Percentiles rank a stretch among this genome's conserved stretches.
phyloP scores from a whole-genome alignment of 2,329 filamentous ascomycete species.

The Alternaria viburni region DNA sequence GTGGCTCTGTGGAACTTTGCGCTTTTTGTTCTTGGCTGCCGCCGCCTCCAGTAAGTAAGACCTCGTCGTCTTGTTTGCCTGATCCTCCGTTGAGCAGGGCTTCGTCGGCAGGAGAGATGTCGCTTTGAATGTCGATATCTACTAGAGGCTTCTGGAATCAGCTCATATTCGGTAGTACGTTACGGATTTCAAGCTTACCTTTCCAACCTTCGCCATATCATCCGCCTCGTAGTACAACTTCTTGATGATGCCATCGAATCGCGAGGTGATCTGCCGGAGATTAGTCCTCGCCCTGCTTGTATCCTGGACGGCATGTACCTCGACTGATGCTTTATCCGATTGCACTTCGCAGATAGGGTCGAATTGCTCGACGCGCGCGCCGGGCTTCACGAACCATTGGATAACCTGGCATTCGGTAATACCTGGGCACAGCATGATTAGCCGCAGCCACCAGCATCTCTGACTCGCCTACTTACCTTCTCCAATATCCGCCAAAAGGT shows the following conservation, averaged over 20 bases:
- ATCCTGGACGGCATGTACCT: constrained; percentile 48
- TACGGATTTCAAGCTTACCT: constrained; percentile 46
- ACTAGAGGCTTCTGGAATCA: constrained; percentile 71
- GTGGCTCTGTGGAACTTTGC: background rate
- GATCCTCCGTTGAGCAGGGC: constrained; percentile 47
- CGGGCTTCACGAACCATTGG: constrained; percentile 98
- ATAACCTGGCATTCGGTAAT: constrained; percentile 99
- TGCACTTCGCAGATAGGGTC: constrained; percentile 97
- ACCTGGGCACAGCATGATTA: constrained; percentile 59
- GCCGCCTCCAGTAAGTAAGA: constrained; percentile 18
- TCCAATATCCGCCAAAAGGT: constrained; percentile 83
- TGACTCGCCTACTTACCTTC: constrained; percentile 65
- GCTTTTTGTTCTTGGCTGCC: constrained; percentile 23
- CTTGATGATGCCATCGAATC: constrained; percentile 94
- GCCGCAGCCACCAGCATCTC: background rate
- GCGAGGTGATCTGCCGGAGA: constrained; percentile 80
- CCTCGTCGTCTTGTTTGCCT: constrained; percentile 28
- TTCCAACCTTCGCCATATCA: constrained; percentile 94
- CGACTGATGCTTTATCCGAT: constrained; percentile 85
- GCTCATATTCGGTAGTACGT: background rate
- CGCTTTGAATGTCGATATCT: constrained; percentile 90
- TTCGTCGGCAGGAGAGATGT: constrained; percentile 68
- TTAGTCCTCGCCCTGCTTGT: constrained; percentile 9
- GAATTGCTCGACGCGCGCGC: constrained; percentile 95
- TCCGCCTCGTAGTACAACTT: constrained; percentile 95